A percentile compares a stretch with the other conserved stretches of the same genome.
Evolutionary conservation across 768 basidiomycete species (phyloP).

Genomic region (Coprinellus aureogranulatus): DNA sequence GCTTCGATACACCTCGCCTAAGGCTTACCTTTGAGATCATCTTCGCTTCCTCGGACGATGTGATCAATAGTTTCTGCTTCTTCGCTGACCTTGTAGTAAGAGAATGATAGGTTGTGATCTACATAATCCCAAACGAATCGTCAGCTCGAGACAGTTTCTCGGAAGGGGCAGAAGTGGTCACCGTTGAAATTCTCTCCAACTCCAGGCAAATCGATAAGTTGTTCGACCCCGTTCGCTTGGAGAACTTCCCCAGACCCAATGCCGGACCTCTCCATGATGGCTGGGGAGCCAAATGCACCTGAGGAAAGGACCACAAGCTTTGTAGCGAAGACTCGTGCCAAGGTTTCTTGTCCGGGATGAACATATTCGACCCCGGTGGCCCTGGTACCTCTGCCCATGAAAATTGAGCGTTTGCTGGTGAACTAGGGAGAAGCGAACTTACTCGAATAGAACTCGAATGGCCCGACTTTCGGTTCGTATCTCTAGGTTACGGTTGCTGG

Average conservation of each 20-base stretch:
- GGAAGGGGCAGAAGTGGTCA: slow-evolving; percentile 13
- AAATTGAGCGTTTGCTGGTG: neutral
- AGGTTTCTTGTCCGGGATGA: slow-evolving; percentile 25
- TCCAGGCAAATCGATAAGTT: slow-evolving; percentile 63
- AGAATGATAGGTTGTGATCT: slow-evolving; percentile 42
- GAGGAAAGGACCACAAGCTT: slow-evolving; percentile 49
- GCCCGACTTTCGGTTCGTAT: slow-evolving; percentile 43
- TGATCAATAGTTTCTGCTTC: slow-evolving; percentile 49
- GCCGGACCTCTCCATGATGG: slow-evolving; percentile 54
- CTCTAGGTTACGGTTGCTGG: slow-evolving; percentile 39
- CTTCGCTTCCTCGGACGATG: slow-evolving; percentile 39
- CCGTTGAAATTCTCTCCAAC: slow-evolving; percentile 73
- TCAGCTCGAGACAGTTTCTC: neutral
- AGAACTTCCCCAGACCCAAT: slow-evolving; percentile 58
- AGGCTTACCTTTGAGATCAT: slow-evolving; percentile 40
- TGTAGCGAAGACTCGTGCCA: slow-evolving; percentile 34
- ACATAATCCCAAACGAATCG: neutral
- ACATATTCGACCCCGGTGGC: slow-evolving; percentile 56
- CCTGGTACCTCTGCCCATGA: slow-evolving; percentile 28
- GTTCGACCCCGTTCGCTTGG: slow-evolving; percentile 43
- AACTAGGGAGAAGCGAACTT: slow-evolving; percentile 8
- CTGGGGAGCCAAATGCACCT: slow-evolving; percentile 55
- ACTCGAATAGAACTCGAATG: slow-evolving; percentile 51
- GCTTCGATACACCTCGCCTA: too few relatives aligned
- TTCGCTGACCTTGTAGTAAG: slow-evolving; percentile 42